Base-by-base conservation (phyloP, 129 eudicot genomes). In the Centrapalus pauciflorus region DNA sequence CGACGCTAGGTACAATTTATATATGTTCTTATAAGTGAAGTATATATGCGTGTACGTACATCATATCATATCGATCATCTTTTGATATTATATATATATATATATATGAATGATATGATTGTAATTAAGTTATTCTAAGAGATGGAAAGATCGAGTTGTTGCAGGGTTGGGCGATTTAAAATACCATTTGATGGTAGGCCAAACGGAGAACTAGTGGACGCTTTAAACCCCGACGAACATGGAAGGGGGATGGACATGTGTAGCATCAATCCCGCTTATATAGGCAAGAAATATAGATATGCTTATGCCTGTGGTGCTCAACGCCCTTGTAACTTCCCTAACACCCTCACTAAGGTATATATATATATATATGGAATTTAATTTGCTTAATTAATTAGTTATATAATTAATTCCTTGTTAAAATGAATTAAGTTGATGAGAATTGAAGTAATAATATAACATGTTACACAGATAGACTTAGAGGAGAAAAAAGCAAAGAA, bases 201-300 rank as follows among this genome's bases (percentile, higher is more conserved):
- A 20, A 67, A 75, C 35, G 99, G 97, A 45, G 77, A 82, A 59
- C 62, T 94, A 55, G 86, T 84, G 55, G 95, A 90, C 17, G 99
- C 97, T 56, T 49, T 89, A 69, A 81, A 89, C 41, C 97, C 99
- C 2, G 72, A 87, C 21, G 97, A 86, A 67, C 99, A 94, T 73
- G 99, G 99, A 17, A 80, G 75, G 66, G 99, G 94, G 25, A 73
- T 94, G 89, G 99, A 94, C 52, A 94, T 94, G 99, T 94, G 99
- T 74, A 86, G 94, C 81, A 84, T 94, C 3, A 94, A 94, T 73
- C 99, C 90, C 5, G 72, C 73, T 37, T 89, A 80, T 73, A 66
- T 89, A 48, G 99, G 99, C 67, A 78, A 86, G 76, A 79, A 81
- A 77, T 94, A 94, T 61, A 74, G 99, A 80, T 94, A 94, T 55